Evolutionary conservation across 306 rosid species (phyloP).

Genomic region (Medicago arabica): DNA sequence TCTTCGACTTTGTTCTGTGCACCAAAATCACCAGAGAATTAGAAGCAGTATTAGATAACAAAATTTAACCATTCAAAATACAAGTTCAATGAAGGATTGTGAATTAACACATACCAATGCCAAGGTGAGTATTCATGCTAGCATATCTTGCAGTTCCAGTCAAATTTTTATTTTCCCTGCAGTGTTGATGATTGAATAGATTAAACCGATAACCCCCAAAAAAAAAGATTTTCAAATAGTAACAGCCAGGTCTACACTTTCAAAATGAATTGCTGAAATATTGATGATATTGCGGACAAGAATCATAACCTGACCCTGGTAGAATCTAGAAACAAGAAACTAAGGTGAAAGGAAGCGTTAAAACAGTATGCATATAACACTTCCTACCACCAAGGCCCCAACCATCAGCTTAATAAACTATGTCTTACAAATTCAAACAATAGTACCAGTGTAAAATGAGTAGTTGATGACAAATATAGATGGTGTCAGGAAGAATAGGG

Average conservation of each 20-base stretch:
- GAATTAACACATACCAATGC: constrained; percentile 65
- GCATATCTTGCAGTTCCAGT: constrained; percentile 99
- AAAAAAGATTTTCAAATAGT: constrained; percentile 6
- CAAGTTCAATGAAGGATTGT: constrained; percentile 29
- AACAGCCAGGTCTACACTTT: neutral
- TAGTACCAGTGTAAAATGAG: constrained; percentile 19
- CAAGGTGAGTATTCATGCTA: constrained; percentile 96
- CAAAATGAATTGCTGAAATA: constrained; percentile 8
- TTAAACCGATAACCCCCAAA: constrained; percentile 22
- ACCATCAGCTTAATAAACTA: constrained; percentile 3
- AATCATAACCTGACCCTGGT: neutral
- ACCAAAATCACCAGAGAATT: constrained; percentile 47
- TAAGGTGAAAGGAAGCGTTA: constrained; percentile 5
- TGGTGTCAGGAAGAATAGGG: constrained; percentile 20
- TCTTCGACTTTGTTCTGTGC: constrained; percentile 92
- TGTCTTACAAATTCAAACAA: constrained; percentile 15
- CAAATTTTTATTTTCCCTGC: constrained; percentile 97
- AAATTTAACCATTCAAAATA: constrained; percentile 22
- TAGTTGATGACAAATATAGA: neutral
- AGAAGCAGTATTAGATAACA: constrained; percentile 43
- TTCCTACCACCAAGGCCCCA: constrained; percentile 27
- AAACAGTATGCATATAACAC: constrained; percentile 1
- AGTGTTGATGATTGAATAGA: constrained; percentile 38
- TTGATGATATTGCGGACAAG: neutral
- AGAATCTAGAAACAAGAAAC: constrained; percentile 25